Evolutionary conservation across 202 grass and related monocot species (phyloP).

Genomic region (Elaeis oleifera): DNA sequence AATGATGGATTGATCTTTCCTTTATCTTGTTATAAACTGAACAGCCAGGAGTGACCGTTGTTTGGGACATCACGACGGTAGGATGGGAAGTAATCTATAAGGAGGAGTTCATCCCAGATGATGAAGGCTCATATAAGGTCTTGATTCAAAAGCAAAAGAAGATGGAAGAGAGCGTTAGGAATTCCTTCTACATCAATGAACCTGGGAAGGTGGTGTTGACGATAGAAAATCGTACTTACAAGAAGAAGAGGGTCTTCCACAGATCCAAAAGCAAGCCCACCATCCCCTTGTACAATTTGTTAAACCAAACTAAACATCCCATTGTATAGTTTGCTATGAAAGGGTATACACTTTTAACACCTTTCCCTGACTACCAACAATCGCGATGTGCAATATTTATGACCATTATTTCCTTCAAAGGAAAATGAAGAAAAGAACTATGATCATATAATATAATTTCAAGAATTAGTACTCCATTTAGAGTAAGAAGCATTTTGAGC

Average conservation of each 20-base stretch:
- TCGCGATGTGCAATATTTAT: too few species aligned
- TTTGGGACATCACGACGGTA: slow-evolving; percentile 32
- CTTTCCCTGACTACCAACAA: too few species aligned
- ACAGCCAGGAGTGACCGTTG: slow-evolving; percentile 26
- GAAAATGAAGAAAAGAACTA: too few species aligned
- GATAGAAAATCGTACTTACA: slow-evolving; percentile 21
- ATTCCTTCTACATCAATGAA: slow-evolving; percentile 41
- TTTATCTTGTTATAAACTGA: not conserved
- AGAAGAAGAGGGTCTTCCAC: slow-evolving; percentile 31
- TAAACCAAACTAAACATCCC: not conserved
- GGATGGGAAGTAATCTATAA: slow-evolving; percentile 43
- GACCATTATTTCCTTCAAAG: too few species aligned
- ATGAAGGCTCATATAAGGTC: slow-evolving; percentile 37
- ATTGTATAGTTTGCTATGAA: not conserved
- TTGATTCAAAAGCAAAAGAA: slow-evolving; percentile 34
- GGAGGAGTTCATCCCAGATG: slow-evolving; percentile 45
- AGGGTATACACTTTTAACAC: not conserved
- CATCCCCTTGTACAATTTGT: slow-evolving; percentile 29
- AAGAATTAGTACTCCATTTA: too few species aligned
- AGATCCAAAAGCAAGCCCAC: slow-evolving; percentile 40
- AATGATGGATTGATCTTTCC: too few species aligned
- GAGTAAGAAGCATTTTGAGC: too few species aligned
- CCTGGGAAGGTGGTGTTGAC: slow-evolving; percentile 34
- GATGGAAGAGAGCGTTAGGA: slow-evolving; percentile 23
- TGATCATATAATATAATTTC: too few species aligned